Evolutionary conservation across 495 filamentous ascomycete species (phyloP).

Genomic region (Aspergillus egyptiacus): DNA sequence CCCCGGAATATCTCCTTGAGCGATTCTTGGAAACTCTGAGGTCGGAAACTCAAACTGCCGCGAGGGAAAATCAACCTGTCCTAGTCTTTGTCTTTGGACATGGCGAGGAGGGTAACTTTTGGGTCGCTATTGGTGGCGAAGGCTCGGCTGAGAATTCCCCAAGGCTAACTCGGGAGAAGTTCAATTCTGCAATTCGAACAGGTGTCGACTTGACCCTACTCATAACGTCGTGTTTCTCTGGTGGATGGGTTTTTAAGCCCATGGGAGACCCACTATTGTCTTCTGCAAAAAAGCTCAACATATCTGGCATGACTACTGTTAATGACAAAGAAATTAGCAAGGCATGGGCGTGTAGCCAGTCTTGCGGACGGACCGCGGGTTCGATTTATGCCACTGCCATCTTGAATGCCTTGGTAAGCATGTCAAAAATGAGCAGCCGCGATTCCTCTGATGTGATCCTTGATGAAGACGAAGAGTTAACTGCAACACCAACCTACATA

Average conservation of each 20-base stretch:
- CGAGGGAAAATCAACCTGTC: background rate
- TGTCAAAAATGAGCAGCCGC: background rate
- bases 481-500: background rate
- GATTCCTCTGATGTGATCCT: background rate
- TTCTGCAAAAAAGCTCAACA: background rate
- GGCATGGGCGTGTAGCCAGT: background rate
- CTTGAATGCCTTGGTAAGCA: background rate
- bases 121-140: background rate
- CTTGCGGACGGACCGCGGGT: background rate
- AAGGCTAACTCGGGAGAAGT: background rate
- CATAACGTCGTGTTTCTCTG: background rate
- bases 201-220: background rate
- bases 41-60: background rate
- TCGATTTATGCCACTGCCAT: background rate
- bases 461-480: background rate
- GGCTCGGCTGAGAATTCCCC: background rate
- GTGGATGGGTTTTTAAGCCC: background rate
- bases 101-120: background rate
- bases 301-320: background rate
- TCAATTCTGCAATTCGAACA: background rate
- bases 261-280: background rate
- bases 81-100: background rate
- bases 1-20: background rate
- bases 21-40: background rate
- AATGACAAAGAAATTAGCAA: background rate